phyloP scores from a whole-genome alignment of 352 stramenopile genomes.

The Thraustochytrium striatum region DNA sequence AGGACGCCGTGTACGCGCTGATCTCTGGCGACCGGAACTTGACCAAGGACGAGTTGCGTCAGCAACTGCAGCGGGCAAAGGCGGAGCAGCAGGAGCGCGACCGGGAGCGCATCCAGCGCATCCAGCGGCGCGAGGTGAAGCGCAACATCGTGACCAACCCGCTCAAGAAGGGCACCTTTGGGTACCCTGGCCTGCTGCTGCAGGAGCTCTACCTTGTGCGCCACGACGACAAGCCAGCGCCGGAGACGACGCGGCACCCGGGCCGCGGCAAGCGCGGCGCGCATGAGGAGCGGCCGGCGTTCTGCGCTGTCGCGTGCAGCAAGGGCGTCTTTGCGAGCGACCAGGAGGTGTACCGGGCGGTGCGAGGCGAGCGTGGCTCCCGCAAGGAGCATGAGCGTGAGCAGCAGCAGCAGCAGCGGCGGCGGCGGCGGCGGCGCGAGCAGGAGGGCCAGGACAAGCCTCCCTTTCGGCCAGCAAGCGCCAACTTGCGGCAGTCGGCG shows the following conservation, averaged over 20 bases:
- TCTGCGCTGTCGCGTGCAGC: background rate
- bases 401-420: background rate
- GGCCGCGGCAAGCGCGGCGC: background rate
- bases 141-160: constrained; percentile 17
- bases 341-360: constrained; percentile 4
- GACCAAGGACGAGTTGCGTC: background rate
- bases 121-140: background rate
- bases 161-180: constrained; percentile 34
- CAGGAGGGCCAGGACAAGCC: background rate
- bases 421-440: background rate
- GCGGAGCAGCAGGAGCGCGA: background rate
- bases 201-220: constrained; percentile 7
- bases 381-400: background rate
- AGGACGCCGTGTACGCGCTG: background rate
- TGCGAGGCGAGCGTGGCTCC: background rate
- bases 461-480: background rate
- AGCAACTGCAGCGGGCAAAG: background rate
- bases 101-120: background rate
- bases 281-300: background rate
- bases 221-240: background rate
- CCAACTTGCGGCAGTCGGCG: background rate
- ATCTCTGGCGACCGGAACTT: background rate
- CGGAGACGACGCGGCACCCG: background rate
- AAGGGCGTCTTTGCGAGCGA: constrained; percentile 19
- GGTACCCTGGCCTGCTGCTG: constrained; percentile 11